Percentiles rank a stretch among this genome's conserved stretches.
Evolutionary conservation across 495 filamentous ascomycete species (phyloP).

Genomic region (Aspergillus asperescens): DNA sequence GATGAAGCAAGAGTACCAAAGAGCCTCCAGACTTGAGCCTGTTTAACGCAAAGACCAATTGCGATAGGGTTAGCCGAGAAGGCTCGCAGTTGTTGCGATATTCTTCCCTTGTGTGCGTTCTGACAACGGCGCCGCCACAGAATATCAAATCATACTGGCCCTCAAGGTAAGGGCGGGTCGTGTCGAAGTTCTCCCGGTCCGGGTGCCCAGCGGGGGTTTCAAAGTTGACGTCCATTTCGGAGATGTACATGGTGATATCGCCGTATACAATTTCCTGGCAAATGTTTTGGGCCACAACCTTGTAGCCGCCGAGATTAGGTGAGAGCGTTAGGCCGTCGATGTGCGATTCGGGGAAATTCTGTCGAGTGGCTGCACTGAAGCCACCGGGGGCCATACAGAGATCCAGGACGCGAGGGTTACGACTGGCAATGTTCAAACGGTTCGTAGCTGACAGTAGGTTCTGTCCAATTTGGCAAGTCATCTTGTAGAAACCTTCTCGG

Average conservation of each 20-base stretch:
- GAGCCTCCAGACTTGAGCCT: background rate
- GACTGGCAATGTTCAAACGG: background rate
- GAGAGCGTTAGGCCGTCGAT: background rate
- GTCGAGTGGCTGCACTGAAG: background rate
- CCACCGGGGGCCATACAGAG: constrained; percentile 3
- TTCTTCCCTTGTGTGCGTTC: background rate
- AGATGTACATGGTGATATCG: background rate
- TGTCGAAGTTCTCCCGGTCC: background rate
- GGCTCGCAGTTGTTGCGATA: background rate
- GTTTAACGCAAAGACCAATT: background rate
- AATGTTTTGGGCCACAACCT: background rate
- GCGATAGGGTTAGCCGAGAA: background rate
- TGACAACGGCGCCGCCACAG: background rate
- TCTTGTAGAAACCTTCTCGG: background rate
- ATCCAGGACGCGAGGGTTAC: background rate
- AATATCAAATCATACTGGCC: constrained; percentile 1
- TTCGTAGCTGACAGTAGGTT: background rate
- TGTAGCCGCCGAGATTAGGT: background rate
- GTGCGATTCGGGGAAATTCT: background rate
- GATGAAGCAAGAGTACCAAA: background rate
- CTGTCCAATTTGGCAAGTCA: background rate
- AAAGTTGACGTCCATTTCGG: background rate
- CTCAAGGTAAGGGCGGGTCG: background rate
- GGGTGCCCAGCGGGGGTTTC: background rate
- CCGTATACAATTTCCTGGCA: background rate